Base-by-base conservation (phyloP, 805 yeast genomes). In the Metschnikowia shivogae region DNA sequence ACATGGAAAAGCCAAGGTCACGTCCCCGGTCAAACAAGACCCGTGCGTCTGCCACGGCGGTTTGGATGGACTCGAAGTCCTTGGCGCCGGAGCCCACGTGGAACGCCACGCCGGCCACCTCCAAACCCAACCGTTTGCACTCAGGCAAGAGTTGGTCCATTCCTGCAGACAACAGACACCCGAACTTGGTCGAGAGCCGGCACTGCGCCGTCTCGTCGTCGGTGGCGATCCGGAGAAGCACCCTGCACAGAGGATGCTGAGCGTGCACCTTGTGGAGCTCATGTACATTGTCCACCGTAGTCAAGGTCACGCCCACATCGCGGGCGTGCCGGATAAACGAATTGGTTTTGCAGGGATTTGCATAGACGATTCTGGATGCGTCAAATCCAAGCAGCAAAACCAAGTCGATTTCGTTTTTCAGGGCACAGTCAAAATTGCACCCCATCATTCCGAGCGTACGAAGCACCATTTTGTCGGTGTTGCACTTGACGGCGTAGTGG, bases 51-150 rank as follows among this genome's bases (percentile, higher is more conserved):
- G 67, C 62, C 32, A 89, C 78, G 0, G 97, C 96, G 2, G 26
- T 22, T 22, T 22, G 26, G 4, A 22, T 22, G 8, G 26, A 22
- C 6, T 22, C 26, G 45, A 81, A 77, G 60, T 88, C 93, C 42
- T 77, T 77, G 11, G 96, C 92, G 29, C 97, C 98, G 1, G 96
- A 87, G 1, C 99, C 99, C 48, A 90, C 87, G 63, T 92, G 99
- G 77, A 92, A 92, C 4, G 96, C 89, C 30, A 90, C 90, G 42
- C 99, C 99, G 12, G 68, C 79, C 31, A 92, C 77, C 48, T 78
- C 70, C 54, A 92, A 73, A 1, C 72, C 80, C 42, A 89, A 67
- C 43, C 74, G 72, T 46, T 74, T 69, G 38, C 95, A 92, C 47
- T 76, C 64, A 6, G 75, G 71, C 49, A 92, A 72, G 58, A 92